Evolutionary conservation across 192 early-diverging fungal species (phyloP), one percentile per base, ranked within the genome.

Genomic region (Entomortierella chlamydospora): DNA sequence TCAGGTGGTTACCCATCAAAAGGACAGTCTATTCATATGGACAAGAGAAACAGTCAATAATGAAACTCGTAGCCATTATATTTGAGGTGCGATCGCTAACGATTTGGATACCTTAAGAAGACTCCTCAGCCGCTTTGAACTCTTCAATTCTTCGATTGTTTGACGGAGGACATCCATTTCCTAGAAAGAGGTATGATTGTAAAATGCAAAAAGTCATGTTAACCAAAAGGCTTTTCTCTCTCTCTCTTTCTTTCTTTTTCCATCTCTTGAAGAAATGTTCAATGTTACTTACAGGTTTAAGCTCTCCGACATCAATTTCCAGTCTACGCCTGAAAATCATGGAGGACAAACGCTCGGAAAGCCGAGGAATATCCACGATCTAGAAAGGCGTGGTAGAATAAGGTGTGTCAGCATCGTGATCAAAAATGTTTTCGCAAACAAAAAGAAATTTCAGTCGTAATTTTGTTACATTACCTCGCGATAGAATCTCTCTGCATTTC

Each of bases 401-500:
- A n/a, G 57, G 33, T 58, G 28, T 22, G 34, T 20, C 49, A 20
- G n/a, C 2, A 49, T 1, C 49, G 6, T 18, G 34, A 28, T 54
- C 45, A 41, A 9, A 13, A 13, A 41, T 41, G 39, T 41, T 41
- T 41, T n/a, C n/a, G n/a, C n/a, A n/a, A n/a, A n/a, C n/a, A n/a
- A n/a, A n/a, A n/a, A n/a, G 28, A 10, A 13, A 17, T 7, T 54
- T 28, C 26, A 29, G n/a, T n/a, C n/a, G n/a, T n/a, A n/a, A n/a
- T n/a, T n/a, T 54, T 54, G 23, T 4, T 10, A 54, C 52, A 22
- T 74, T 72, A 83, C 83, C 45, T 82, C 66, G 23, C 67, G 71
- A 43, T 86, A 89, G 55, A 84, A 89, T 65, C 83, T 81, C 37
- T 89, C 87, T n/a, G 87, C 87, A 64, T 89, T 84, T 20, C 87